Evolutionary conservation across 139 green algal species (phyloP), one percentile per base, ranked within the genome.

Genomic region (Pleodorina starrii): DNA sequence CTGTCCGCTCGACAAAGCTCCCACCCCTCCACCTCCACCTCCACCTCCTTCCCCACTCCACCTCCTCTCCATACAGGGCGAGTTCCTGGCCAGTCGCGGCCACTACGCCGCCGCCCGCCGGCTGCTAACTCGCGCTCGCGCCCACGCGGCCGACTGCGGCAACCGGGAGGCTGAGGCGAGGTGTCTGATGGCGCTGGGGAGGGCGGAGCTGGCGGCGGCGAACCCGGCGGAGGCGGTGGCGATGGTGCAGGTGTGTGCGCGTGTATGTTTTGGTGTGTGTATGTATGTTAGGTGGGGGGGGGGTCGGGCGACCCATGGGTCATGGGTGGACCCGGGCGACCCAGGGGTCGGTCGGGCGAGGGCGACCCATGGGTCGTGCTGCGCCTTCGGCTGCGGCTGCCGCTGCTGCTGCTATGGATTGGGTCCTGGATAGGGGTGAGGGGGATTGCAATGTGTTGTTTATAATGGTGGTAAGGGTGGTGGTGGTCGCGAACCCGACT

Each of bases 161-260:
- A 86, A 93, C 50, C 74, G 73, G 2, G 90, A 93, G 82, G 90
- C 86, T 48, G 90, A 91, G 46, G 90, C 90, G 38, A 32, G 81
- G 38, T 87, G 81, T 63, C 63, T 77, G 63, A 29, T 87, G 46
- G 86, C 90, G 40, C 78, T 93, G 2, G 66, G 69, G 59, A 57
- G 84, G 42, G 81, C 85, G 27, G 88, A 85, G 16, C 43, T 82
- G 82, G 44, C 71, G 32, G 87, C 86, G 19, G 78, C 60, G 42
- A 85, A 91, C 82, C 90, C 81, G 25, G 43, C 17, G 27, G 82
- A 60, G 29, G 82, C 82, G 42, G 82, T 93, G 74, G 50, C 66
- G 51, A 82, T 93, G 54, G 54, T 93, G 35, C 82, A 90, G 69
- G 87, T 87, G 36, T 5, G 43, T 60, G 17, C 17, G 50, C 50